phyloP scores from a whole-genome alignment of 2,329 filamentous ascomycete species.

The Penicillium sp. region DNA sequence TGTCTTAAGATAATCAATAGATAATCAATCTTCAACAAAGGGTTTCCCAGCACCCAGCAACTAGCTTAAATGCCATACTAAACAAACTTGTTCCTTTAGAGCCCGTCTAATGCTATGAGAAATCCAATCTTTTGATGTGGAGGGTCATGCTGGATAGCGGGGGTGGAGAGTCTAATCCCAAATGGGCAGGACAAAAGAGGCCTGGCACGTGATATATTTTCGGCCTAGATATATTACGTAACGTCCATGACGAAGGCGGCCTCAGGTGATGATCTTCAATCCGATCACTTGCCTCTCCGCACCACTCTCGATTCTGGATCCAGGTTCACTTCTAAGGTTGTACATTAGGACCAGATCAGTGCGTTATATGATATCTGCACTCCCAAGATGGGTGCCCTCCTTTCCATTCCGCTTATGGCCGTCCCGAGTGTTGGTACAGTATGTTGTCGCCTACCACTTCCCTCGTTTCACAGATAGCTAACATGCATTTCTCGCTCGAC shows the following conservation, averaged over 20 bases:
- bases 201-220: not conserved
- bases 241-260: not conserved
- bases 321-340: not conserved
- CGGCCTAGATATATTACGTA: not conserved
- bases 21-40: too few species aligned
- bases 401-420: conserved; percentile 82
- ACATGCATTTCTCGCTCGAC: conserved; percentile 8
- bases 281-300: conserved; percentile 8
- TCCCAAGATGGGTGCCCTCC: conserved; percentile 69
- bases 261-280: conserved; percentile 3
- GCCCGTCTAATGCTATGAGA: not conserved
- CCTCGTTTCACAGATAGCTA: conserved; percentile 7
- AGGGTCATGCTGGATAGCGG: not conserved
- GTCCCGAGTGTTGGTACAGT: conserved; percentile 79
- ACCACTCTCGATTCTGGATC: not conserved
- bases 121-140: not conserved
- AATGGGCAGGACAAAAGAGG: not conserved
- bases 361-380: not conserved
- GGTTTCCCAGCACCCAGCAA: not conserved
- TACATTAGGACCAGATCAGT: not conserved
- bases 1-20: not conserved
- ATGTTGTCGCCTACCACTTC: conserved; percentile 35
- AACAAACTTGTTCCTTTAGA: not conserved
- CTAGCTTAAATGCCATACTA: not conserved
- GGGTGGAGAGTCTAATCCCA: not conserved